Base-by-base conservation (phyloP, 2,329 filamentous ascomycete species). In the Diaporthe citriasiana region DNA sequence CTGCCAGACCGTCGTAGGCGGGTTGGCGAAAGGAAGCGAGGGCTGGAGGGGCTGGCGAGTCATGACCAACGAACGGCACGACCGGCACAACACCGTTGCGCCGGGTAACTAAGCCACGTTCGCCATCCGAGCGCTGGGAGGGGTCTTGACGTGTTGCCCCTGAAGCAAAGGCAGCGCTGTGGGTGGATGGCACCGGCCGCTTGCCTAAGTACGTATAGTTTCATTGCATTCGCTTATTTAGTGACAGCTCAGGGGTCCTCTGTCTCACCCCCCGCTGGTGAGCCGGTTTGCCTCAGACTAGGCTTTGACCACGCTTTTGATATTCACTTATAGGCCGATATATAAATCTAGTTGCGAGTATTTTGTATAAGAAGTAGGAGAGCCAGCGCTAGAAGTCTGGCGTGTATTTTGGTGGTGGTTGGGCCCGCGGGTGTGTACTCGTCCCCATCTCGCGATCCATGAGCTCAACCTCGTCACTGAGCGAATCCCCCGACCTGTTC, bases 381-480 rank as follows among this genome's bases (percentile, higher is more conserved):
- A 50, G 10, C 17, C 33, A 9, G 33, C 45, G 42, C 63, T 66
- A 66, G 63, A 51, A 66, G 63, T 53, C n/a, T 40, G 63, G 22
- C 63, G 17, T 27, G 45, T 66, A 66, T 38, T 66, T 19, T 53
- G 63, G 63, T 27, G 63, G 63, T 15, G 45, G 63, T 10, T 66
- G 22, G 17, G 53, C 5, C 17, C n/a, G 33, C 12, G 63, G 63
- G 38, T 51, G 47, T 13, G 63, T 66, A 33, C 63, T 66, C 47
- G 63, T 51, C 19, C 63, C 63, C 63, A 66, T 50, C 27, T 71
- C 57, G 13, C 69, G 69, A 27, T 73, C 73, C 73, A 75, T 71
- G 45, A 75, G 66, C 59, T 75, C 73, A 25, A 75, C 51, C 71
- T 75, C 73, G 27, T 75, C 73, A n/a, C 71, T 73, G 30, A 71